Evolutionary conservation across 106 monocot species (phyloP).

Genomic region (Apostasia ramifera): DNA sequence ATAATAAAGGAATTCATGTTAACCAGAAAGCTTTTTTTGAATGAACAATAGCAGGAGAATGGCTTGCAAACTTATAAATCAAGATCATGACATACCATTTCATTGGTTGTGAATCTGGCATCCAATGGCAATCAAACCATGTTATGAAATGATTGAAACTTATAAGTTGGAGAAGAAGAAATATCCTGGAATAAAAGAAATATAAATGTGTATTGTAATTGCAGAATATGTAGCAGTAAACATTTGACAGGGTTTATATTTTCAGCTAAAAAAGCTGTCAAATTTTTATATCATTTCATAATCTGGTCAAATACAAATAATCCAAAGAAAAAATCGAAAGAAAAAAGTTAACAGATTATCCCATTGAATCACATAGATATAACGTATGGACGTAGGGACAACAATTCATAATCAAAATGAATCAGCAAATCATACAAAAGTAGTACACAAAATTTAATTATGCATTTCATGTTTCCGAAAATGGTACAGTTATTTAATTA

Average conservation of each 20-base stretch:
- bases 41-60: not conserved
- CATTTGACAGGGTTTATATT: too few species aligned
- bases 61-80: too few species aligned
- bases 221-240: too few species aligned
- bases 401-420: not conserved
- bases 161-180: slow-evolving; percentile 72
- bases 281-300: too few species aligned
- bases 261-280: too few species aligned
- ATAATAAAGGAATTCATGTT: not conserved
- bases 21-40: not conserved
- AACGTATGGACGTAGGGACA: too few species aligned
- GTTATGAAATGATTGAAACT: slow-evolving; percentile 56
- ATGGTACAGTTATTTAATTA: not conserved
- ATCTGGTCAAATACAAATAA: too few species aligned
- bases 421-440: not conserved
- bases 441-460: not conserved
- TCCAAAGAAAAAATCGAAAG: too few species aligned
- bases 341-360: too few species aligned
- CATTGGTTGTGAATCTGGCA: slow-evolving; percentile 35
- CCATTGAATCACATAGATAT: too few species aligned
- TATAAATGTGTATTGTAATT: not conserved
- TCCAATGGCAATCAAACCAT: slow-evolving; percentile 45
- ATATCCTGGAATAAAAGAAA: slow-evolving; percentile 26
- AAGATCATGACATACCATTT: slow-evolving; percentile 26
- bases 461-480: not conserved